Evolutionary conservation across 1,139 yeast genomes (phyloP).

Genomic region (Geotrichum bryndzae): DNA sequence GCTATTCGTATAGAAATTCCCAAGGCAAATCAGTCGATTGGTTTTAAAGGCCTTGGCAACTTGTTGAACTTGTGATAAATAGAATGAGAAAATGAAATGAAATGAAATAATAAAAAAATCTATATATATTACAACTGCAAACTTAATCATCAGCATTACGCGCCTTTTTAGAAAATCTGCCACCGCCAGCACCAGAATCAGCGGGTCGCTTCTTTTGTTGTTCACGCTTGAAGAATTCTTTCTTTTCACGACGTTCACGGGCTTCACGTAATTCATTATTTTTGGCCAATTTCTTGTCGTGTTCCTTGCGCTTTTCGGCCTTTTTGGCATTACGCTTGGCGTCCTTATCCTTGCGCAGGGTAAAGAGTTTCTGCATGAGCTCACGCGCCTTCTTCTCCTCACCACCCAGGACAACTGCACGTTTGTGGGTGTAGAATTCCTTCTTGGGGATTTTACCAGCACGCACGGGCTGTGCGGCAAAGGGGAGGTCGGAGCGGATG

Average conservation of each 20-base stretch:
- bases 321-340: conserved; percentile 70
- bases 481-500: conserved; percentile 73
- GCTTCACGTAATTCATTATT: conserved; percentile 64
- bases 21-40: too few species aligned
- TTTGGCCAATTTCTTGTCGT: conserved; percentile 68
- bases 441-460: conserved; percentile 32
- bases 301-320: conserved; percentile 67
- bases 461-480: conserved; percentile 73
- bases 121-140: background rate
- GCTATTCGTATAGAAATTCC: too few species aligned
- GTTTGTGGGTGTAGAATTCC: conserved; percentile 75
- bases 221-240: conserved; percentile 71
- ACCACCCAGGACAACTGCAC: conserved; percentile 89
- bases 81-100: background rate
- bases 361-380: conserved; percentile 78
- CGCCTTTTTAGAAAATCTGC: conserved; percentile 19
- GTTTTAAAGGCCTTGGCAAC: background rate
- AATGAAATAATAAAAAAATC: background rate
- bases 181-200: conserved; percentile 27
- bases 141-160: conserved; percentile 12
- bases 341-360: conserved; percentile 81
- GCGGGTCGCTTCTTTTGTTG: conserved; percentile 52
- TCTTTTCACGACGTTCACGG: conserved; percentile 77
- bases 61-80: background rate
- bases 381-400: conserved; percentile 93